phyloP scores from a whole-genome alignment of 129 eudicot genomes.

The Chrysanthemum makinoi region DNA sequence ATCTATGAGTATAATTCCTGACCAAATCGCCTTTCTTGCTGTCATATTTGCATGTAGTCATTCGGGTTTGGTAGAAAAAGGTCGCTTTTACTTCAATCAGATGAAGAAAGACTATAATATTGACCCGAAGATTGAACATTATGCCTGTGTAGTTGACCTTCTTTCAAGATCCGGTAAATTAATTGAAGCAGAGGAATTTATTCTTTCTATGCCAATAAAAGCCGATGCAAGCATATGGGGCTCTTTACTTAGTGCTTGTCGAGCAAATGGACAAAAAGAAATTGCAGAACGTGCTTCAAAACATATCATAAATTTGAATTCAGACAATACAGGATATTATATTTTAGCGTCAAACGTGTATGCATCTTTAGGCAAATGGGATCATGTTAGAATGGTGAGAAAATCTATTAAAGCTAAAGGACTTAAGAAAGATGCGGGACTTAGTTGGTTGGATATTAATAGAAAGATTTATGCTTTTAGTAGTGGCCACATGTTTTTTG shows the following conservation, averaged over 20 bases:
- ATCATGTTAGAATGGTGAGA: constrained; percentile 55
- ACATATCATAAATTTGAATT: background rate
- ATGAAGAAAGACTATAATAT: constrained; percentile 59
- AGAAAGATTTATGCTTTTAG: constrained; percentile 57
- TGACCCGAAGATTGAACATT: constrained; percentile 62
- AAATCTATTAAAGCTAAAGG: constrained; percentile 55
- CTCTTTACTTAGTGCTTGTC: constrained; percentile 62
- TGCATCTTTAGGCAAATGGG: constrained; percentile 74
- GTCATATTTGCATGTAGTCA: constrained; percentile 75
- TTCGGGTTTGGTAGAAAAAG: constrained; percentile 68
- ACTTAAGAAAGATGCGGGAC: constrained; percentile 59
- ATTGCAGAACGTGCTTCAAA: constrained; percentile 55
- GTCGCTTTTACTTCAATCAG: constrained; percentile 44
- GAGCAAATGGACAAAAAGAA: constrained; percentile 41
- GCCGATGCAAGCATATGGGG: constrained; percentile 90
- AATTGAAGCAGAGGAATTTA: constrained; percentile 62
- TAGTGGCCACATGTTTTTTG: constrained; percentile 49
- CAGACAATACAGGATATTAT: constrained; percentile 14
- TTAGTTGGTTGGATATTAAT: constrained; percentile 67
- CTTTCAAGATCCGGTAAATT: constrained; percentile 52
- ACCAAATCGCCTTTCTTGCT: constrained; percentile 55
- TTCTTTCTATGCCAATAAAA: constrained; percentile 58
- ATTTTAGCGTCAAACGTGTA: constrained; percentile 21
- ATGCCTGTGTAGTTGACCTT: constrained; percentile 77
- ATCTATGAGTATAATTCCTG: constrained; percentile 50